phyloP scores from a whole-genome alignment of 257 asterid species.

The Jaltomata sinuosa region DNA sequence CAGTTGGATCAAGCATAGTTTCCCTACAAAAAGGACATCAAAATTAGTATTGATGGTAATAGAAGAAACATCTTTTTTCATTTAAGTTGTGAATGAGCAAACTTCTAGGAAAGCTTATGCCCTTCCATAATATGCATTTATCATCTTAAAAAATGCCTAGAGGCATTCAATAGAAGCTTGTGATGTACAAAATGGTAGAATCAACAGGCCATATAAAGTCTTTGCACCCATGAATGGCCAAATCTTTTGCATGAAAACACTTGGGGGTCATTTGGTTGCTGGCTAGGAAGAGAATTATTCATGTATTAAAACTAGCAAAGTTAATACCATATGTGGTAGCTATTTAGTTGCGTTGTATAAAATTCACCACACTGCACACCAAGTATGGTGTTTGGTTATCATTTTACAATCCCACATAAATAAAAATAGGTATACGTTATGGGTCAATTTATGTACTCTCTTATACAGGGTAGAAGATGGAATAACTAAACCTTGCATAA shows the following conservation, averaged over 20 bases:
- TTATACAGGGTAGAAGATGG: background rate
- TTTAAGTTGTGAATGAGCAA: background rate
- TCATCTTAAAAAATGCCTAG: background rate
- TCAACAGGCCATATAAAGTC: background rate
- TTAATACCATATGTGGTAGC: background rate
- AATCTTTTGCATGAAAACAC: background rate
- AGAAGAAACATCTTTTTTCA: background rate
- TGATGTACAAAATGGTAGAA: background rate
- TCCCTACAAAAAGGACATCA: slow-evolving; percentile 33
- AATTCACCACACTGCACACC: background rate
- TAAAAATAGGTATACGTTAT: background rate
- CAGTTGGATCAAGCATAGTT: slow-evolving; percentile 84
- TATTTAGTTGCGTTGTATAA: too few relatives aligned
- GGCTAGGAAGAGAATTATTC: background rate
- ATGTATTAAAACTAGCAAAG: background rate
- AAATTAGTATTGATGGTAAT: background rate
- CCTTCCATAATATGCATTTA: background rate
- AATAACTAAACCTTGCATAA: background rate
- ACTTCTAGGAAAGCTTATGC: background rate
- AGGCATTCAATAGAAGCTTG: background rate
- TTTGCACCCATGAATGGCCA: background rate
- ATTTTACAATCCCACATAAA: background rate
- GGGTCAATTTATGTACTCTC: background rate
- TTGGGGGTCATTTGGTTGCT: background rate
- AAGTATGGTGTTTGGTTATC: background rate